Base-by-base conservation (phyloP, 2,329 filamentous ascomycete genomes). In the Fusarium avenaceum region DNA sequence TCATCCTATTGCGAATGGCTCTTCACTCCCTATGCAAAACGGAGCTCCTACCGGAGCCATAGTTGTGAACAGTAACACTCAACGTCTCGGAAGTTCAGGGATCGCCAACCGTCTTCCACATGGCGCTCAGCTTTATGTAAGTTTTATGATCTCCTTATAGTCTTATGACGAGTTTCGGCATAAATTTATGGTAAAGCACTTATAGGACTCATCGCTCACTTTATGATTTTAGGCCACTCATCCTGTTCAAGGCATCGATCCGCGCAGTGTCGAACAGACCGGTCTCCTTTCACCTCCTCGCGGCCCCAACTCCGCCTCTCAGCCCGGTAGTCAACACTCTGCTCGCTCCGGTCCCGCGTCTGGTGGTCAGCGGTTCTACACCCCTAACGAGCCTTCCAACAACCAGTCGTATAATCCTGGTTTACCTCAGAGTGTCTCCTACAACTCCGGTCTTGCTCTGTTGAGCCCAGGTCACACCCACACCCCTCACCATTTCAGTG, bases 381-480 rank as follows among this genome's bases (percentile, higher is more conserved):
- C 63, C 14, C 51, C 60, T 22, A 50, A 46, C 22, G 51, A 28
- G 9, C 30, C 67, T 19, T 44, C 66, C 6, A 59, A 57, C 35
- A 54, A 43, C 28, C 57, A 56, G 14, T 62, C 46, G 3, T 56
- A 63, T 30, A 42, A 52, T 22, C 20, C 53, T 14, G 51, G 55
- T 6, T 42, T 71, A 7, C 63, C 63, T 6, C 69, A 67, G 43
- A 71, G 69, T 47, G 42, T 59, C 20, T 67, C 69, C 1, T 64
- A 56, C 38, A 67, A 48, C 39, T 56, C 45, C n/a, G 64, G 66
- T n/a, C 38, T 53, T 20, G 53, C 40, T 13, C 44, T 57, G 28
- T 56, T 54, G 32, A 74, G 69, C 47, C 71, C 72, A 14, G 46
- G 40, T 1, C 45, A 57, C 5, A 71, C 72, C 1, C 45, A 57